A percentile compares a stretch with the other conserved stretches of the same genome.
Conservation (phyloP, 108 stramenopile species). For the Cylindrotheca closterium region DNA sequence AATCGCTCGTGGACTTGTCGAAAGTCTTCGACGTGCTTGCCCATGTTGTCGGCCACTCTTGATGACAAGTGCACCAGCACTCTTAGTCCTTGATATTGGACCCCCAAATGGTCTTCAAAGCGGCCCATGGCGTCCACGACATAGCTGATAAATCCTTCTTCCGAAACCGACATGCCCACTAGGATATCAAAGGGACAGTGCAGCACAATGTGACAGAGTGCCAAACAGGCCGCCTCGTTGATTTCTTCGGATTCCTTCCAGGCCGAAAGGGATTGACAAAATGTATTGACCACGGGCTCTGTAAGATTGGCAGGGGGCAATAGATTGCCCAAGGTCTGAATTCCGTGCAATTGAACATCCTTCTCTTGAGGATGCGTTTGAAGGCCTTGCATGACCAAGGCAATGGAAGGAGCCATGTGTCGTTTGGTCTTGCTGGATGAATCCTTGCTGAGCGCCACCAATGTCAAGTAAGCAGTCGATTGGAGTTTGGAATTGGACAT, state of each 20-base stretch:
- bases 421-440: background rate
- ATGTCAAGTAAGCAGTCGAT: slow-evolving; percentile 14
- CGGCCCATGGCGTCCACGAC: slow-evolving; percentile 23
- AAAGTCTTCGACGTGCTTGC: background rate
- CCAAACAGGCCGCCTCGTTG: slow-evolving; percentile 30
- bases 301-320: slow-evolving; percentile 6
- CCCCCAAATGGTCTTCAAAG: slow-evolving; percentile 5
- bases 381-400: background rate
- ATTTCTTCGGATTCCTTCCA: slow-evolving; percentile 10
- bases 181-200: background rate
- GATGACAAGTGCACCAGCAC: slow-evolving; percentile 18
- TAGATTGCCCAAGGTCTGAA: background rate
- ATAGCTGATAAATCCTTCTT: slow-evolving; percentile 14
- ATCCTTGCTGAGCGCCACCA: slow-evolving; percentile 1
- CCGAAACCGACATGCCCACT: background rate
- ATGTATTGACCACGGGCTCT: slow-evolving; percentile 16
- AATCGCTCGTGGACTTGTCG: slow-evolving; percentile 20
- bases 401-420: background rate
- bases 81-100: slow-evolving; percentile 22
- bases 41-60: slow-evolving; percentile 13
- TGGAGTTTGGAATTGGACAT: slow-evolving; percentile 8
- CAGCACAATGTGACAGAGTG: slow-evolving; percentile 17
- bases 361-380: background rate
- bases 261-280: slow-evolving; percentile 21
- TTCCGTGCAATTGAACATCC: slow-evolving; percentile 10